These are phyloP conservation scores for Posidonia oceanica DNA, from an alignment of 116 monocot species.

Conservation along the genomic window DNA sequence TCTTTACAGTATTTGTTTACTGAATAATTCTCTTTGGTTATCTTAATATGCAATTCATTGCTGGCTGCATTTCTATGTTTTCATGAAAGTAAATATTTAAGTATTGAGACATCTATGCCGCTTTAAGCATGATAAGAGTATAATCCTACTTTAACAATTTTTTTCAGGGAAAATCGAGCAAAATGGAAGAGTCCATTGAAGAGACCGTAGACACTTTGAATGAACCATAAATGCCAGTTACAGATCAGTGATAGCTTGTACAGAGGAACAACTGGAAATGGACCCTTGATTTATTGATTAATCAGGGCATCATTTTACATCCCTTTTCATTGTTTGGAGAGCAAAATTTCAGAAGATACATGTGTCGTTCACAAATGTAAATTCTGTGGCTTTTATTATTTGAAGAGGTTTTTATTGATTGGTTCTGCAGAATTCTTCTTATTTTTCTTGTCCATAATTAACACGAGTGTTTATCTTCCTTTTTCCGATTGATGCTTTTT, in stretches of 20 bases:
- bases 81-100: too few species aligned
- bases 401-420: too few species aligned
- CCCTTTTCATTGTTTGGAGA: not conserved
- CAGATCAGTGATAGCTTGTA: not conserved
- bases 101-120: not conserved
- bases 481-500: too few species aligned
- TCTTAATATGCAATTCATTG: too few species aligned
- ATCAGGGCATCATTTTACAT: not conserved
- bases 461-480: too few species aligned
- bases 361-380: not conserved
- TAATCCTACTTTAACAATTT: not conserved
- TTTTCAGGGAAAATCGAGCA: not conserved
- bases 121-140: not conserved
- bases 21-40: too few species aligned
- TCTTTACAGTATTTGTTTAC: too few species aligned
- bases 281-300: too few species aligned
- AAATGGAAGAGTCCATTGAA: not conserved
- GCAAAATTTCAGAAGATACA: not conserved
- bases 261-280: not conserved
- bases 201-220: not conserved
- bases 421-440: too few species aligned
- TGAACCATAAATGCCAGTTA: not conserved
- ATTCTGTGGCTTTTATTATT: not conserved
- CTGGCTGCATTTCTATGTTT: too few species aligned
- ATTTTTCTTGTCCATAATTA: too few species aligned